Percentiles rank a stretch among this genome's conserved stretches.
phyloP scores from a whole-genome alignment of 108 stramenopile genomes.

The Skeletonema menzelii region DNA sequence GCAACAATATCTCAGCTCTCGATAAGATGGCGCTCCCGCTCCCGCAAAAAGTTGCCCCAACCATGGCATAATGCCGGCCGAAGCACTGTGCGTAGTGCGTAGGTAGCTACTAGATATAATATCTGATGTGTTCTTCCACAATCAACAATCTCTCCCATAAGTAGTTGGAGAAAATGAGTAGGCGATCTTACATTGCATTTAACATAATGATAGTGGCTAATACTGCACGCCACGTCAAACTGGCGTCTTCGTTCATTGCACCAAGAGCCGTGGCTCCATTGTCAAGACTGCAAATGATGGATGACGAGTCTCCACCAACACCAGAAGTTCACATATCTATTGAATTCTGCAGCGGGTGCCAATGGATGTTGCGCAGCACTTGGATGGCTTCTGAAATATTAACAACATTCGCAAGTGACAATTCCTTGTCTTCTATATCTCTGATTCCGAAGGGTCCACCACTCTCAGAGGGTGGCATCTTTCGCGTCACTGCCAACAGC shows the following conservation, averaged over 20 bases:
- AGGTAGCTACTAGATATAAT: too few species aligned
- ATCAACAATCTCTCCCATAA: too few species aligned
- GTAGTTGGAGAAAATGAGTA: neutral
- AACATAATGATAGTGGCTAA: neutral
- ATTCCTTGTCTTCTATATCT: conserved; percentile 44
- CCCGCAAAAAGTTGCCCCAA: too few species aligned
- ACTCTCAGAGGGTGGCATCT: conserved; percentile 35
- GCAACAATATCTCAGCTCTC: too few species aligned
- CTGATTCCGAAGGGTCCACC: conserved; percentile 51
- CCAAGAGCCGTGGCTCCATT: neutral
- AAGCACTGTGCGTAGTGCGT: too few species aligned
- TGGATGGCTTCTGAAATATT: conserved; percentile 85
- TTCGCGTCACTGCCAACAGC: conserved; percentile 24
- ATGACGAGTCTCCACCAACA: neutral
- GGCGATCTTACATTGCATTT: neutral
- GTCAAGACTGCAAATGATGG: neutral
- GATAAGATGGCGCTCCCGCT: too few species aligned
- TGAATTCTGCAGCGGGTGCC: conserved; percentile 83
- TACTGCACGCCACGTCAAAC: neutral
- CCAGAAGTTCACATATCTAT: conserved; percentile 46
- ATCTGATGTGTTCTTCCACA: too few species aligned
- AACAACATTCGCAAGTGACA: conserved; percentile 66
- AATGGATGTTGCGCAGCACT: conserved; percentile 77
- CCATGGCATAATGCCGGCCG: too few species aligned
- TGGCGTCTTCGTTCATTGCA: neutral